phyloP scores from a whole-genome alignment of 148 eudicot genomes.

The Rhododendron molle region DNA sequence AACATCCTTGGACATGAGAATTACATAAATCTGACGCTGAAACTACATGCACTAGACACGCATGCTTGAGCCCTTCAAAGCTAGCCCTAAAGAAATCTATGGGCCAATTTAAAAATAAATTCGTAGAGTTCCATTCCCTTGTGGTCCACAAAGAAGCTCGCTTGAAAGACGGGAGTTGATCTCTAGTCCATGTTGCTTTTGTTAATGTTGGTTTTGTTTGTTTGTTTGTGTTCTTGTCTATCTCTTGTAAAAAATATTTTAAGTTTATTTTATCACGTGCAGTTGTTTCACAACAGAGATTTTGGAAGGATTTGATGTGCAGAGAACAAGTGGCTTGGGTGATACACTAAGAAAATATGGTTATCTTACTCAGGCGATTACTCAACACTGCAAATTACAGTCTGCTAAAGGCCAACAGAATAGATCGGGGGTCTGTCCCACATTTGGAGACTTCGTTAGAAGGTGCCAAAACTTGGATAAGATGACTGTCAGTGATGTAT shows the following conservation, averaged over 20 bases:
- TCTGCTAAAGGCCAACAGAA: slow-evolving; percentile 23
- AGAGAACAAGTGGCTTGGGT: slow-evolving; percentile 71
- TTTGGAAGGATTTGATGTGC: slow-evolving; percentile 88
- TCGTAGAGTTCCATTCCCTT: background rate
- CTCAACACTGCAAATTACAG: slow-evolving; percentile 38
- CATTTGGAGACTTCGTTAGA: slow-evolving; percentile 44
- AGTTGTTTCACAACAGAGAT: slow-evolving; percentile 97
- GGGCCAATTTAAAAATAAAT: background rate
- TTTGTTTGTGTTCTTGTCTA: background rate
- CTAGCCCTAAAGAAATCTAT: background rate
- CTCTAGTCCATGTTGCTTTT: background rate
- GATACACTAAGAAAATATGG: slow-evolving; percentile 86
- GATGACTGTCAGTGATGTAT: slow-evolving; percentile 88
- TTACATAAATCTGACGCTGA: background rate
- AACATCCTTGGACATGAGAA: background rate
- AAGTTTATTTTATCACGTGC: slow-evolving; percentile 12
- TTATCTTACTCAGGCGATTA: slow-evolving; percentile 59
- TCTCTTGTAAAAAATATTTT: background rate
- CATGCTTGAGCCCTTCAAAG: background rate
- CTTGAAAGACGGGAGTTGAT: background rate
- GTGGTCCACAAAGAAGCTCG: background rate
- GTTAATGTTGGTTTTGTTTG: background rate
- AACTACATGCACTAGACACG: background rate
- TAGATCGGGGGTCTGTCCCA: slow-evolving; percentile 33
- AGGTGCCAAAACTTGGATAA: slow-evolving; percentile 69